Evolutionary conservation across 805 yeast species (phyloP).

Genomic region (Metschnikowia cubensis): DNA sequence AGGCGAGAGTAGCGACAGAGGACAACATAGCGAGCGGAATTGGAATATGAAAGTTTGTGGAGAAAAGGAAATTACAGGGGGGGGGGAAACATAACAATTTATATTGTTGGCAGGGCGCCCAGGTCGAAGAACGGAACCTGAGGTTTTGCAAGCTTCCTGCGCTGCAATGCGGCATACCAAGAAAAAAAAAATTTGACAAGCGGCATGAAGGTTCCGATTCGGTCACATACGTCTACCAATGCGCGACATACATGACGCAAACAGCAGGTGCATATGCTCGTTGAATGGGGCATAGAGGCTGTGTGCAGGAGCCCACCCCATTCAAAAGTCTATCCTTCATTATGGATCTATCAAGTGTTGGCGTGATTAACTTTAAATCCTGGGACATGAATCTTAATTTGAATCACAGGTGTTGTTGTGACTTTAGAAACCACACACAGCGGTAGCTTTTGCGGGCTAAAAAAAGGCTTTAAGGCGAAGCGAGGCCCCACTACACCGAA

Average conservation of each 20-base stretch:
- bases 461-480: no score
- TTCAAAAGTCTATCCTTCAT: neutral
- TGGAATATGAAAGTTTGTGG: neutral
- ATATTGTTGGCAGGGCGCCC: neutral
- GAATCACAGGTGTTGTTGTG: no score
- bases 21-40: constrained; percentile 14
- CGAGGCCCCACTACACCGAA: neutral
- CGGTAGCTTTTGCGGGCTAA: no score
- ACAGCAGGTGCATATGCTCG: neutral
- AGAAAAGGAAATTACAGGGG: neutral
- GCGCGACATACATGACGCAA: constrained; percentile 4
- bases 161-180: neutral
- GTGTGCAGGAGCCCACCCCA: neutral
- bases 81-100: neutral
- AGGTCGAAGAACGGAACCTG: neutral
- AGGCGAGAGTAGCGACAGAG: constrained; percentile 11
- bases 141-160: neutral
- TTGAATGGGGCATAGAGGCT: neutral
- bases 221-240: neutral
- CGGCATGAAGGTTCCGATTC: constrained; percentile 2
- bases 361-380: no score
- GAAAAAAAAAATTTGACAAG: neutral
- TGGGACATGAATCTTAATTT: no score
- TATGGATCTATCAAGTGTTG: no score
- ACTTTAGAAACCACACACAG: no score